Conservation (phyloP, 1,284 basidiomycete genomes). For the Ceratobasidium sp. region DNA sequence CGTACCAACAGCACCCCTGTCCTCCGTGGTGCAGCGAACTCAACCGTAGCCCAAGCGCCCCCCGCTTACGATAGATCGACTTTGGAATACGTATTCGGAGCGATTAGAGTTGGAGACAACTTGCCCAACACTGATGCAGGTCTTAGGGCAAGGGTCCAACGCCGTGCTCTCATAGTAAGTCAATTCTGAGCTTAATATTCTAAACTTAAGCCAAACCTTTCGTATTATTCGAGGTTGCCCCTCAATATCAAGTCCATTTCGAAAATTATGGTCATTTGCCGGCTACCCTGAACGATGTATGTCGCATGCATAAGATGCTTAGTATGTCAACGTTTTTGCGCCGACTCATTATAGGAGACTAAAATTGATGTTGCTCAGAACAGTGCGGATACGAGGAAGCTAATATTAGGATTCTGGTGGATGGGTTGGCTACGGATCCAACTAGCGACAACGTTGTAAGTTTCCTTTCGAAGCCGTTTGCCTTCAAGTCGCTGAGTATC, state of each 20-base stretch:
- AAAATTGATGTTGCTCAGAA: background rate
- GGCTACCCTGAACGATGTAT: background rate
- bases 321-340: background rate
- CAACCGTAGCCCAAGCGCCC: background rate
- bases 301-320: conserved; percentile 1
- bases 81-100: background rate
- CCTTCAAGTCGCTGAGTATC: background rate
- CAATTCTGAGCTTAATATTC: background rate
- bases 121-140: background rate
- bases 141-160: too few species aligned
- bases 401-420: background rate
- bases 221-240: background rate
- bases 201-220: background rate
- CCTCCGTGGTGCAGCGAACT: background rate
- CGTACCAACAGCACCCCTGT: background rate
- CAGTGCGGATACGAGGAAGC: background rate
- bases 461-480: background rate
- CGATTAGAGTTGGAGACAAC: background rate
- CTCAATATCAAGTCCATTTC: conserved; percentile 18
- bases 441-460: background rate
- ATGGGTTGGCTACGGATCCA: background rate
- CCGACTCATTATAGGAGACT: background rate
- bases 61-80: background rate
- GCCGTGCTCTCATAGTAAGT: conserved; percentile 13
- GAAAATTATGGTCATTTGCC: background rate